Evolutionary conservation across 352 stramenopile species (phyloP).

Genomic region (Globisporangium apiculatum): DNA sequence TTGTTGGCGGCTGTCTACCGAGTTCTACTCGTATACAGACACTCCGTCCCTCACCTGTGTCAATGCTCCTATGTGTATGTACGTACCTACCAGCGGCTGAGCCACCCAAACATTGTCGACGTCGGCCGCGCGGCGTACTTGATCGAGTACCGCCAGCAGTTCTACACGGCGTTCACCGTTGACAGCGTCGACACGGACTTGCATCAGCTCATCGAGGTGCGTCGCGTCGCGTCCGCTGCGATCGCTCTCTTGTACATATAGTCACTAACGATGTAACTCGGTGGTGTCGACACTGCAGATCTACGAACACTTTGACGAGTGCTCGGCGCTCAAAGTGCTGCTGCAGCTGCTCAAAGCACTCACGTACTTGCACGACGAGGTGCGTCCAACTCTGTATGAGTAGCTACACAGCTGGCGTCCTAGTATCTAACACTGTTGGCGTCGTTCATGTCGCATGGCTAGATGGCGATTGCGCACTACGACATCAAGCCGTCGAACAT

Average conservation of each 20-base stretch:
- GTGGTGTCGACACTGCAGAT: slow-evolving; percentile 20
- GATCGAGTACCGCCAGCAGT: slow-evolving; percentile 59
- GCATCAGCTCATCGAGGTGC: slow-evolving; percentile 67
- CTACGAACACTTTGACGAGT: slow-evolving; percentile 52
- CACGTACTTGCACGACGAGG: slow-evolving; percentile 69
- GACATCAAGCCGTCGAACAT: slow-evolving; percentile 98
- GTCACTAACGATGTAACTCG: no score
- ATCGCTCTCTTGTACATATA: no score
- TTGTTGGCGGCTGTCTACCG: background rate
- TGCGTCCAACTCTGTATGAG: slow-evolving; percentile 15
- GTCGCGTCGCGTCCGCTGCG: background rate
- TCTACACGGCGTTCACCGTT: slow-evolving; percentile 75
- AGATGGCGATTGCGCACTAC: slow-evolving; percentile 78
- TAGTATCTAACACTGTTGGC: no score
- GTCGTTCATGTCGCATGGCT: no score
- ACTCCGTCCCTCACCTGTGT: no score
- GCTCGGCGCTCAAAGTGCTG: slow-evolving; percentile 52
- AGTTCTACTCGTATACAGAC: no score
- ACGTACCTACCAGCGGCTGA: slow-evolving; percentile 32
- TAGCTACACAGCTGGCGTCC: no score
- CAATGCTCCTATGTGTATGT: background rate
- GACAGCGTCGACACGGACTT: slow-evolving; percentile 64
- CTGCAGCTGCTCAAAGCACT: slow-evolving; percentile 57
- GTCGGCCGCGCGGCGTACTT: slow-evolving; percentile 51
- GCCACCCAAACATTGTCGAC: slow-evolving; percentile 58